Conservation (phyloP, 352 stramenopile genomes). For the Globisporangium nunn region DNA sequence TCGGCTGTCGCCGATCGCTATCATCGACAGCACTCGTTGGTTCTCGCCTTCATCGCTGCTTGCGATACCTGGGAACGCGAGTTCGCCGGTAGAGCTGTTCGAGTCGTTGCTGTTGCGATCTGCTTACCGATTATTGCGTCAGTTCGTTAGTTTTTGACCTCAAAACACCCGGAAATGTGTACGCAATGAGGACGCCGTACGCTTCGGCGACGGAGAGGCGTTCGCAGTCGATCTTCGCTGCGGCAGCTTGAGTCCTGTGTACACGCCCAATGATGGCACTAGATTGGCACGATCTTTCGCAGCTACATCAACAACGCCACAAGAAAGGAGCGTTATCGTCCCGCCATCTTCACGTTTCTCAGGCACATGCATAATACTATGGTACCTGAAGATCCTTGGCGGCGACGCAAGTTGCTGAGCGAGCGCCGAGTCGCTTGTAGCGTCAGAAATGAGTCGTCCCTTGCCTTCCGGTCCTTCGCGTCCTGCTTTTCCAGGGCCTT, state of each 20-base stretch:
- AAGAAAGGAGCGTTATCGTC: not conserved
- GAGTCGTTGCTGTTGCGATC: not conserved
- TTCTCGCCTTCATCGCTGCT: not conserved
- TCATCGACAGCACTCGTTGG: not conserved
- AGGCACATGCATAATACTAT: not conserved
- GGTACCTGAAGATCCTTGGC: not conserved
- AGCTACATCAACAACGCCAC: not conserved
- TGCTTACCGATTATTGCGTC: not conserved
- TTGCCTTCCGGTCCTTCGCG: constrained; percentile 3
- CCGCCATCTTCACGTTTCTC: no score
- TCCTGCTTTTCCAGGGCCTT: constrained; percentile 5
- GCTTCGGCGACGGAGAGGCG: not conserved
- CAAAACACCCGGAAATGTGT: not conserved
- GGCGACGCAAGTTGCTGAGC: constrained; percentile 1
- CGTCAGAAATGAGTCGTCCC: not conserved
- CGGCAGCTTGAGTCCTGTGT: not conserved
- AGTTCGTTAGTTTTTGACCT: no score
- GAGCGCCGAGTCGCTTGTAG: not conserved
- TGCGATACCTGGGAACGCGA: constrained; percentile 7
- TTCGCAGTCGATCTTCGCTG: not conserved
- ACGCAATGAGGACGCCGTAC: not conserved
- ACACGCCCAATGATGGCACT: not conserved
- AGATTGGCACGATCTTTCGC: not conserved
- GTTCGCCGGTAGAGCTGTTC: not conserved
- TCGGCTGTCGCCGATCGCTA: not conserved